phyloP scores from a whole-genome alignment of 305 asterid species.

The Solanum hybrid region DNA sequence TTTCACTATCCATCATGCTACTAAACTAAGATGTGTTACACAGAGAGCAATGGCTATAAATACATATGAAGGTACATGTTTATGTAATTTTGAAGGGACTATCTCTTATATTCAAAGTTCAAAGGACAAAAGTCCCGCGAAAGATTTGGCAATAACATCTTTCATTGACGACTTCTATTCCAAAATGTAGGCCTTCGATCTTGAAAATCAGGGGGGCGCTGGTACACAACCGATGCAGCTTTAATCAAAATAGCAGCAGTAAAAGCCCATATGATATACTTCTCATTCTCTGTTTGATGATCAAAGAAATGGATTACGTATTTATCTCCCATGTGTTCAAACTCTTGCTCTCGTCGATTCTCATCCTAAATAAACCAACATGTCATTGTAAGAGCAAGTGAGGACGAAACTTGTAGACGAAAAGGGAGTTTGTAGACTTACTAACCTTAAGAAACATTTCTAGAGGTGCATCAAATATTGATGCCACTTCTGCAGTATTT shows the following conservation, averaged over 20 bases:
- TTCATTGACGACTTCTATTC: slow-evolving; percentile 43
- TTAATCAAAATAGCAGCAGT: slow-evolving; percentile 61
- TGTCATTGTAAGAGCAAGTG: neutral
- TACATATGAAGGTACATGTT: neutral
- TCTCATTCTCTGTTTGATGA: slow-evolving; percentile 25
- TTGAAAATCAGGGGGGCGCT: slow-evolving; percentile 46
- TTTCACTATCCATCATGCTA: neutral
- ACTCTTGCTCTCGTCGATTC: slow-evolving; percentile 37
- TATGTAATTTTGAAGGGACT: neutral
- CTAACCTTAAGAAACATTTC: slow-evolving; percentile 75
- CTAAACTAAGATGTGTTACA: neutral
- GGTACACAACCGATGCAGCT: slow-evolving; percentile 49
- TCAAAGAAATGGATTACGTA: slow-evolving; percentile 54
- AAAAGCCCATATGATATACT: slow-evolving; percentile 55
- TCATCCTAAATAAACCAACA: slow-evolving; percentile 37
- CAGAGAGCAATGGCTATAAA: neutral
- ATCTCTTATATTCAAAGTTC: neutral
- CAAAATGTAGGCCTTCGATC: slow-evolving; percentile 46
- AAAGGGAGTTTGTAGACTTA: neutral
- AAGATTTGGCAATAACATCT: neutral
- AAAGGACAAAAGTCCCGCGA: neutral
- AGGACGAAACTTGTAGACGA: neutral
- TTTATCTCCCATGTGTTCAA: slow-evolving; percentile 37
- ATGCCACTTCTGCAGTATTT: slow-evolving; percentile 57
- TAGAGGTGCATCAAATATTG: slow-evolving; percentile 64